These are phyloP conservation scores for Sphaerostilbella broomeana DNA, from an alignment of 2,329 filamentous ascomycete genomes.

Conservation along the genomic window DNA sequence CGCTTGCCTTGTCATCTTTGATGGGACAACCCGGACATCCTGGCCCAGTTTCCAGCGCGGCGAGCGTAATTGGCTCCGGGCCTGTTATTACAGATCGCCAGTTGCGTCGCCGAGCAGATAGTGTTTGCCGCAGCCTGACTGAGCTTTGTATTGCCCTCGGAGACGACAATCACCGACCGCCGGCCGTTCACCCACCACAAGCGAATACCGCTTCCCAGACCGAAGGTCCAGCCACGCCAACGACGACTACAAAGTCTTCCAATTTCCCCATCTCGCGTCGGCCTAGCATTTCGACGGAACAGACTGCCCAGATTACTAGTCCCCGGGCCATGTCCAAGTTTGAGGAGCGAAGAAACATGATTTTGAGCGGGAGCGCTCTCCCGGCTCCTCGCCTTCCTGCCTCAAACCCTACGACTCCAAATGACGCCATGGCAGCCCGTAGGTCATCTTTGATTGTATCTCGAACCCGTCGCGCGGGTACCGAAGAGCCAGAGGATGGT, in stretches of 20 bases:
- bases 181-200: conserved; percentile 13
- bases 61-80: conserved; percentile 52
- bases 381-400: conserved; percentile 38
- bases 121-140: conserved; percentile 84
- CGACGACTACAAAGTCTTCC: conserved; percentile 37
- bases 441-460: conserved; percentile 48
- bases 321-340: conserved; percentile 44
- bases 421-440: conserved; percentile 33
- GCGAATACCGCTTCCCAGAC: conserved; percentile 1
- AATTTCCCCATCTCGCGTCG: conserved; percentile 35
- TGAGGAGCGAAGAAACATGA: conserved; percentile 46
- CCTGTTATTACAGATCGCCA: conserved; percentile 68
- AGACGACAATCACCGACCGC: conserved; percentile 42
- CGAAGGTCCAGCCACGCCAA: conserved; percentile 5
- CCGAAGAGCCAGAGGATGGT: conserved; percentile 47
- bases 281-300: conserved; percentile 33
- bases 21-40: conserved; percentile 66
- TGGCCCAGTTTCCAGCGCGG: conserved; percentile 60
- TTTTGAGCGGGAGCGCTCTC: conserved; percentile 39
- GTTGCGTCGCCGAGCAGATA: conserved; percentile 82
- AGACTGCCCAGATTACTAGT: conserved; percentile 36
- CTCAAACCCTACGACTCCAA: conserved; percentile 34
- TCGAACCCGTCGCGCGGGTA: conserved; percentile 40
- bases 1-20: conserved; percentile 69
- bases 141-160: conserved; percentile 83